Evolutionary conservation across 805 yeast species (phyloP).

Genomic region (Hanseniaspora mollemarum): DNA sequence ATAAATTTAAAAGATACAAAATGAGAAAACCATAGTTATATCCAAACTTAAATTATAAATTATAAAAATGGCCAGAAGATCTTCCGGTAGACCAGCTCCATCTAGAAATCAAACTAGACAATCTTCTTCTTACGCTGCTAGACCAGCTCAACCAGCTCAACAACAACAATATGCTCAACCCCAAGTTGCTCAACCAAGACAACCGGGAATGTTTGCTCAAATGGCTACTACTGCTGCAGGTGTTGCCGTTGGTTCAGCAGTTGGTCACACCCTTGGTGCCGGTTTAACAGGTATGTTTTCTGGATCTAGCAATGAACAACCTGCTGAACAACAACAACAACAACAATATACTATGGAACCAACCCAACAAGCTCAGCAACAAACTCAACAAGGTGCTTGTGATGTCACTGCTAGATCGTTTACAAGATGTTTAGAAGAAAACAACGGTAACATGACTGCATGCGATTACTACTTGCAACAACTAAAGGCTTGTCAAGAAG

Average conservation of each 20-base stretch:
- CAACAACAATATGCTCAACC: slow-evolving; percentile 39
- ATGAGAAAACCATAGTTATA: background rate
- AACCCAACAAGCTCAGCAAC: slow-evolving; percentile 28
- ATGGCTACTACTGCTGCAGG: slow-evolving; percentile 99
- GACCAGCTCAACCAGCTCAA: slow-evolving; percentile 32
- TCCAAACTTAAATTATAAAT: background rate
- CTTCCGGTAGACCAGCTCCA: slow-evolving; percentile 34
- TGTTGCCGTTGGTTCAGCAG: slow-evolving; percentile 96
- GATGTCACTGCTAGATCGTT: slow-evolving; percentile 89
- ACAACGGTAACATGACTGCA: slow-evolving; percentile 89
- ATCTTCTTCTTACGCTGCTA: slow-evolving; percentile 65
- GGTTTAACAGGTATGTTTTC: slow-evolving; percentile 85
- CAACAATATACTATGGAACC: slow-evolving; percentile 29
- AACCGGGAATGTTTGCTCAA: slow-evolving; percentile 86
- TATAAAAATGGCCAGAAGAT: slow-evolving; percentile 38
- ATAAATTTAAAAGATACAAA: background rate
- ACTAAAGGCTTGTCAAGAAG: slow-evolving; percentile 94
- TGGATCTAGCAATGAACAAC: slow-evolving; percentile 51
- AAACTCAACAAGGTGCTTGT: slow-evolving; percentile 42
- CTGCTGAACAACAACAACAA: slow-evolving; percentile 39
- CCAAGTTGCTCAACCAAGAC: slow-evolving; percentile 42
- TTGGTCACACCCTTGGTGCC: slow-evolving; percentile 94
- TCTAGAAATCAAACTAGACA: slow-evolving; percentile 44
- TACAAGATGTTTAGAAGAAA: slow-evolving; percentile 89
- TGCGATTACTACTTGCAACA: slow-evolving; percentile 96